Base-by-base conservation (phyloP, 2,329 filamentous ascomycete species). In the Fonsecaea nubica region DNA sequence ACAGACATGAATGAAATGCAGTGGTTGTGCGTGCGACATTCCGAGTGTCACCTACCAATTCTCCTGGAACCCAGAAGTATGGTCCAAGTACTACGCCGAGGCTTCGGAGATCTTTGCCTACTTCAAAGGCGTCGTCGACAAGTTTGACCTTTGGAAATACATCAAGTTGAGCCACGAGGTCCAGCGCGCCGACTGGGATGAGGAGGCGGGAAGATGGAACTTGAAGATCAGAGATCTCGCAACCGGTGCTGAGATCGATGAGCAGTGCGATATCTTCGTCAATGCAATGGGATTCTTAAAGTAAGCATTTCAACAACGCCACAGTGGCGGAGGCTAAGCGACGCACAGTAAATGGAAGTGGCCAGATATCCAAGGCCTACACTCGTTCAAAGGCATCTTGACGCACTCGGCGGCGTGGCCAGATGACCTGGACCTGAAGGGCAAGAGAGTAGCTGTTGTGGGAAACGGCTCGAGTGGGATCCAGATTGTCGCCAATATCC, bases 11-110 rank as follows among this genome's bases (percentile, higher is more conserved):
- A 52, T 30, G 10, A 52, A 12, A 21, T 21, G 12, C 40, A 53
- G 21, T 6, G 80, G 80, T 7, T 79, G 80, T 72, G 75, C 78
- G 30, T 80, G 80, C 72, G 81, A 84, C 69, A 81, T 83, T 32
- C 82, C 81, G 7, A 52, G 64, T 15, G 66, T 57, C 18, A 62
- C 58, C 21, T 71, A 72, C 52, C 64, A 85, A 63, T 72, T 65
- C 54, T 68, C 66, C 5, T 72, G 67, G 57, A 69, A 54, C 25
- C 62, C 59, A 1, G 71, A 72, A 25, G 64, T 69, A 12, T 48
- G 70, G 70, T 59, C 58, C 8, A 58, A 68, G 36, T 70, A 57
- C 32, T 74, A 71, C 53, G 71, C 72, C 5, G 48, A 64, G 7
- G 68, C 72, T 2, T 56, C 68, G 1, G 73, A 77, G 61, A 75